Evolutionary conservation across 2,329 filamentous ascomycete species (phyloP), one percentile per base, ranked within the genome.

Genomic region (Fusarium pseudonygamai): DNA sequence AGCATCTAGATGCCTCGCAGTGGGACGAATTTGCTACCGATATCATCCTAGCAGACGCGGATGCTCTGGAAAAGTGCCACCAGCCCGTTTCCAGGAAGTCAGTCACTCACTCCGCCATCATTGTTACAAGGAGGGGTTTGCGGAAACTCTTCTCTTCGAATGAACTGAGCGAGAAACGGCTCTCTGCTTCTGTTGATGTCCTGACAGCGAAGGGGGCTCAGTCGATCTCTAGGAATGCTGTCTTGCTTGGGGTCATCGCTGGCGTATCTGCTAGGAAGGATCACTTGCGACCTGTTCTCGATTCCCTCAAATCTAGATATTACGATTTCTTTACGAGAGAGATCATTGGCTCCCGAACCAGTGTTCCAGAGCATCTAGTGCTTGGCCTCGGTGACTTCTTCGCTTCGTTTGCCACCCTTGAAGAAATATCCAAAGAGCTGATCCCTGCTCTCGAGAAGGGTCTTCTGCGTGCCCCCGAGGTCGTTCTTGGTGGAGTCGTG

Each of bases 391-490:
- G 86, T 56, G 95, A 98, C 80, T 98, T 98, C 84, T 97, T 98
- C 80, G 82, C 84, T 22, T 88, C 87, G 37, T 98, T 96, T 79
- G 87, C 93, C 42, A 92, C 89, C 1, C 80, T 89, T 22, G 91
- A 95, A 30, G 95, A 98, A 73, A 80, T 98, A 36, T 88, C 90
- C 60, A 92, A 90, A 72, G 90, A 96, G 47, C 79, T 98, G 37
- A 86, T 97, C 30, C 94, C 95, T 14, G 86, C 94, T 1, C 85
- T 98, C 20, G 96, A 99, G 79, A 98, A 97, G 83, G 92, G 93
- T 11, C 87, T 99, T 62, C 84, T 99, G 50, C 90, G 97, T 79
- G 92, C 96, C 13, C 97, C 96, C 3, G 96, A 99, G 82, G 92
- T 98, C 47, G 91, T 97, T 20, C 85, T 98, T 34, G 91, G 92